phyloP scores from a whole-genome alignment of 768 basidiomycete species.

The Lactarius sanguifluus region DNA sequence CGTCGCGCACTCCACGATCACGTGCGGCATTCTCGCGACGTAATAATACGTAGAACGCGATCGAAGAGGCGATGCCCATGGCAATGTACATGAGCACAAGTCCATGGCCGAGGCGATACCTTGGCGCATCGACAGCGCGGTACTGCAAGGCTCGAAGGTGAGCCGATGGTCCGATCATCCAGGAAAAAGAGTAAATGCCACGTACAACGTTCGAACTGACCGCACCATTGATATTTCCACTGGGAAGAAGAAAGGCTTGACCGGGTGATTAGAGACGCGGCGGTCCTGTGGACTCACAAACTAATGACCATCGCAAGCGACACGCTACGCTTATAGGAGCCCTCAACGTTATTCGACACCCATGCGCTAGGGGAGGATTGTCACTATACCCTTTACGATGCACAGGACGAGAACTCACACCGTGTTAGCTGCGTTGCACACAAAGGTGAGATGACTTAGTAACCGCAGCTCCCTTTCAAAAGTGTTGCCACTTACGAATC shows the following conservation, averaged over 20 bases:
- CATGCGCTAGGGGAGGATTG: slow-evolving; percentile 40
- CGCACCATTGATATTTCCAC: slow-evolving; percentile 75
- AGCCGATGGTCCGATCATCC: not conserved
- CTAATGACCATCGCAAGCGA: slow-evolving; percentile 68
- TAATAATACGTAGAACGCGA: slow-evolving; percentile 44
- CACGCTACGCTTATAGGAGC: slow-evolving; percentile 73
- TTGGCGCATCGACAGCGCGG: slow-evolving; percentile 61
- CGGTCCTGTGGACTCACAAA: slow-evolving; percentile 44
- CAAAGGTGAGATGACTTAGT: slow-evolving; percentile 3
- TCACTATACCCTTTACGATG: not conserved
- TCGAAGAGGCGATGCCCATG: slow-evolving; percentile 54
- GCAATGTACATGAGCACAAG: slow-evolving; percentile 73
- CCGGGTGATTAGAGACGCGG: not conserved
- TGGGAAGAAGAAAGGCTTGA: slow-evolving; percentile 31
- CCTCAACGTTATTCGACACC: slow-evolving; percentile 72
- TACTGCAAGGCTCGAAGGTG: slow-evolving; percentile 42
- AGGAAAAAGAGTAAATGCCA: slow-evolving; percentile 25
- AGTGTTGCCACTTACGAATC: slow-evolving; percentile 50
- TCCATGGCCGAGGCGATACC: slow-evolving; percentile 63
- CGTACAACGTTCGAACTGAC: slow-evolving; percentile 72
- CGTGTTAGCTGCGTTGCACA: slow-evolving; percentile 50
- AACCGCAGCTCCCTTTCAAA: not conserved
- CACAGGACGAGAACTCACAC: slow-evolving; percentile 40
- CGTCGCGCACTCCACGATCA: slow-evolving; percentile 66
- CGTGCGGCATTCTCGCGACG: slow-evolving; percentile 62